Conservation (phyloP, 2,329 filamentous ascomycete species). For the Fusarium sp. region DNA sequence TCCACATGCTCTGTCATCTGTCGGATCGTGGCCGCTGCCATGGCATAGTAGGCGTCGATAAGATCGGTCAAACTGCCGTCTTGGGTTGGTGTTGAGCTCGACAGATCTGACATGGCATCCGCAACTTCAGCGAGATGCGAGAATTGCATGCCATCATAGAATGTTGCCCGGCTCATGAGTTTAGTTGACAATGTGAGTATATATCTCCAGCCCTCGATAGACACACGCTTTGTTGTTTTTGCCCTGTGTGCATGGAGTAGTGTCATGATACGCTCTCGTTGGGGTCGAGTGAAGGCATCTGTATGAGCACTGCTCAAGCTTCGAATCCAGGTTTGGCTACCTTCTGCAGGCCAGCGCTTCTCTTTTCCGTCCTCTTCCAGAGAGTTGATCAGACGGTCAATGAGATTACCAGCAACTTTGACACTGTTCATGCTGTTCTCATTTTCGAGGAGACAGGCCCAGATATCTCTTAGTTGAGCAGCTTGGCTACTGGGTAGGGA, state of each 20-base stretch:
- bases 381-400: constrained; percentile 50
- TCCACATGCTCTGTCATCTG: constrained; percentile 60
- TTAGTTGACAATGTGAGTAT: constrained; percentile 61
- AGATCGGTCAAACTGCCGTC: constrained; percentile 50
- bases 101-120: constrained; percentile 48
- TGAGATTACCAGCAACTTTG: constrained; percentile 49
- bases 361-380: constrained; percentile 48
- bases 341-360: constrained; percentile 50
- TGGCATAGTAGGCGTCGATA: constrained; percentile 49
- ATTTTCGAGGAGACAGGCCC: constrained; percentile 51
- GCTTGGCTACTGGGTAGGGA: constrained; percentile 31
- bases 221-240: constrained; percentile 44
- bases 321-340: constrained; percentile 49
- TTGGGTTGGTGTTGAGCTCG: constrained; percentile 40
- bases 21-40: constrained; percentile 52
- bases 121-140: constrained; percentile 52
- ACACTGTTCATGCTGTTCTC: constrained; percentile 54
- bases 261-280: constrained; percentile 59
- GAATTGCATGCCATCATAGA: constrained; percentile 62
- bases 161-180: constrained; percentile 63
- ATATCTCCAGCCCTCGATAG: constrained; percentile 51
- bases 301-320: constrained; percentile 52
- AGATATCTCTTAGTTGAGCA: constrained; percentile 41
- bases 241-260: constrained; percentile 48
- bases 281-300: constrained; percentile 56